Evolutionary conservation across 495 filamentous ascomycete genomes (phyloP), one percentile per base, ranked within the genome.

Genomic region (Penicillium bovifimosum): DNA sequence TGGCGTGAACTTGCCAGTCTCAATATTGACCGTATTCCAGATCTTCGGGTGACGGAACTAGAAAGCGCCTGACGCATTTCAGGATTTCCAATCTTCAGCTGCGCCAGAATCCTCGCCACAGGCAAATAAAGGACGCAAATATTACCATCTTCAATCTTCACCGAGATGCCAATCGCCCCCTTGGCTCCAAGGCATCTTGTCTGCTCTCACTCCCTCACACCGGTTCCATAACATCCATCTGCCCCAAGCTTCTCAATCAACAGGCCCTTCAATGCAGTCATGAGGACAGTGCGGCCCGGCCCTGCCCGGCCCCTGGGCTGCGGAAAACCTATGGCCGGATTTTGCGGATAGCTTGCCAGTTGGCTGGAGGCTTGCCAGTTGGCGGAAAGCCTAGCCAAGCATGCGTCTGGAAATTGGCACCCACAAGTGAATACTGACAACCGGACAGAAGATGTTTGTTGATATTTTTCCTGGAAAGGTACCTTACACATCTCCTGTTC

Each of bases 101-200:
- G 68, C 33, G 61, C 65, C 20, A 74, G 58, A 34, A 75, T 63
- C 56, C 73, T 71, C 16, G 50, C 41, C 9, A 71, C 65, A 1
- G 66, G 68, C 5, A 67, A 54, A 40, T 72, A 70, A 17, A 72
- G 60, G 17, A 65, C 58, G 2, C 14, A 42, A 13, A 65, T 57
- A 53, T 66, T 72, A 0, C 72, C 68, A 55, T 74, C 72, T 42
- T 74, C 71, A 27, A 74, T 62, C 44, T 75, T 74, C 26, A 75
- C 63, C 0, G 72, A 62, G 46, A 74, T 66, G 0, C 69, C 72
- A 41, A 73, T 52, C 1, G 53, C 60, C 9, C 68, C 66, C 7
- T 60, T 29, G 0, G 56, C 63, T 5, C 72, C 69, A 7, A 70
- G 47, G 27, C 29, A 39, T 7, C 42, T 56, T 7, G 69, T 74